Percentiles rank a stretch among this genome's conserved stretches.
phyloP scores from a whole-genome alignment of 805 yeast genomes.

The Hagleromyces aurorensis region DNA sequence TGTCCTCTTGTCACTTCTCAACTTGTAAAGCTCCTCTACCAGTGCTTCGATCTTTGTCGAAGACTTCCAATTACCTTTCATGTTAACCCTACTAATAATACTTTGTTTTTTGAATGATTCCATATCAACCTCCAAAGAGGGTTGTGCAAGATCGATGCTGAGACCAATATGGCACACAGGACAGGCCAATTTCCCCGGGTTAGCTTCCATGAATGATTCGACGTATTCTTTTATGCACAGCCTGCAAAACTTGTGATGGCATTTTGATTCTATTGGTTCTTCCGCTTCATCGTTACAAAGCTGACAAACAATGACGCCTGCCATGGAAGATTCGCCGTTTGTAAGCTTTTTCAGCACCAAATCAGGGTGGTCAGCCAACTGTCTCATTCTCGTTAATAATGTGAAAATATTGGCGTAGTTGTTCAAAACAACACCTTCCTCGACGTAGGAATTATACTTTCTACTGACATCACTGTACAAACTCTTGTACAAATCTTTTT shows the following conservation, averaged over 20 bases:
- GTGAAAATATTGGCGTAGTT: conserved; percentile 97
- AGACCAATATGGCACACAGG: conserved; percentile 95
- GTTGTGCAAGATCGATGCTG: conserved; percentile 82
- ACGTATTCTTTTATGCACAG: conserved; percentile 86
- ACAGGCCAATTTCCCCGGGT: conserved; percentile 55
- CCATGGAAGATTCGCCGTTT: conserved; percentile 25
- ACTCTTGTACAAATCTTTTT: conserved; percentile 83
- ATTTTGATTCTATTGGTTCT: conserved; percentile 89
- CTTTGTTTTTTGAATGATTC: conserved; percentile 48
- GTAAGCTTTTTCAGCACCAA: conserved; percentile 66
- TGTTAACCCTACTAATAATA: conserved; percentile 79
- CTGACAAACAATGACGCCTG: conserved; percentile 67
- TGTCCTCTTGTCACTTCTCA: conserved; percentile 80
- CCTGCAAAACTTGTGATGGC: conserved; percentile 91
- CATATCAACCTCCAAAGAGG: conserved; percentile 61
- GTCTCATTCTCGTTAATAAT: conserved; percentile 93
- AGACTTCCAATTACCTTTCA: conserved; percentile 86
- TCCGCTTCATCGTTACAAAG: conserved; percentile 97
- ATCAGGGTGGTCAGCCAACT: conserved; percentile 97
- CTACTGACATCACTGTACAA: conserved; percentile 81
- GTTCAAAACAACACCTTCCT: conserved; percentile 92
- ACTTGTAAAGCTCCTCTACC: conserved; percentile 82
- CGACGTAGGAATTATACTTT: conserved; percentile 84
- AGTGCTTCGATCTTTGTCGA: conserved; percentile 96
- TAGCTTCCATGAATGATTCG: conserved; percentile 64